Base-by-base conservation (phyloP, 495 filamentous ascomycete species). In the Podospora didyma region DNA sequence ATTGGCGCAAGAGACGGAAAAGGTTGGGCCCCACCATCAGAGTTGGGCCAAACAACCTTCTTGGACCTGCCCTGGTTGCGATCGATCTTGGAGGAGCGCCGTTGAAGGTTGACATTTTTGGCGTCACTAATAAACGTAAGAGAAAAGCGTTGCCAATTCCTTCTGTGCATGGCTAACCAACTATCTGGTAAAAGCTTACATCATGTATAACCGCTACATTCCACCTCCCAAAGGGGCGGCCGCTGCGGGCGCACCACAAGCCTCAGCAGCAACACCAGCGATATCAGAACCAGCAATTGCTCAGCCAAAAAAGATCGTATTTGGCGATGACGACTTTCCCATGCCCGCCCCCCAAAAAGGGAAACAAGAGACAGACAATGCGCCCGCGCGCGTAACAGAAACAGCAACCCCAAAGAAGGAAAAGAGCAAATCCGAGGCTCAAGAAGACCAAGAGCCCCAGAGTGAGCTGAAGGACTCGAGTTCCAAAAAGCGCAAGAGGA, bases 161-260 rank as follows among this genome's bases (percentile, higher is more conserved):
- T 22, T 12, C 2, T 17, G 9, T 20, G 46, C 4, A 24, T 45
- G 2, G 19, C 37, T 11, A 6, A 2, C 20, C 12, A 17, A 26
- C 19, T n/a, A n/a, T 54, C 7, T 2, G 16, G 9, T 3, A 31
- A 17, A 60, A 46, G 31, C 26, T 3, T 9, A 31, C 26, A 31
- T 31, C 9, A 78, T 75, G 62, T 77, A 78, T 54, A 66, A 65
- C 31, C 66, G 75, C 59, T 76, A 77, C 51, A 67, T 76, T 2
- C 75, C 73, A 20, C 68, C 72, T 10, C 59, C 66, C 22, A 75
- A 73, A 37, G 41, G 39, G 31, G 60, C 45, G 37, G 46, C 34
- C 26, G 46, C 6, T 20, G 46, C 42, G 42, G 20, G 5, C 41
- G 11, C 53, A 14, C 6, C 41, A 51, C 42, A 46, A 46, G 28